Evolutionary conservation across 371 early-diverging fungal species (phyloP), one percentile per base, ranked within the genome.

Genomic region (Sporodiniella umbellata): DNA sequence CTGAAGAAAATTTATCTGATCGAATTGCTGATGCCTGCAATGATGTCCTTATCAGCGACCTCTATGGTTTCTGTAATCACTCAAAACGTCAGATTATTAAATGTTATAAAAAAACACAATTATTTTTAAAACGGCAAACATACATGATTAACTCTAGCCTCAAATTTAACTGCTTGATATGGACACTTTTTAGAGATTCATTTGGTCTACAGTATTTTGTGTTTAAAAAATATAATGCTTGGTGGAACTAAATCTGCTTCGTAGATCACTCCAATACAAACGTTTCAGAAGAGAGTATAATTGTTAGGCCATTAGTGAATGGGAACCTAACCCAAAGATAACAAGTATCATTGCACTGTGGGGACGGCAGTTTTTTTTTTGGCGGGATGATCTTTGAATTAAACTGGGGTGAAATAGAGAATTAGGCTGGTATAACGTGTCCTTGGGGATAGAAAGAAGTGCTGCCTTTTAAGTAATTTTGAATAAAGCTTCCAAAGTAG

Each of bases 1-100:
- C 37, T 45, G 46, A 53, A 45, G 53, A 53, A 30, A 51, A 53
- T 53, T 31, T 53, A 45, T 53, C 46, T 38, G 39, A 18, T 49
- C 30, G 40, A 50, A 50, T 50, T 50, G 42, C 50, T 48, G 39
- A 48, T 38, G 39, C 48, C 18, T 50, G 50, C 42, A 38, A 38
- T 48, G 38, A 48, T 48, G 39, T 51, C 3, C 54, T 45, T 14
- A 38, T 45, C 30, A 53, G 54, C 33, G 54, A 53, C 22, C 54
- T 53, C 28, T 46, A 46, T 28, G 54, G 47, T 31, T 53, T 53
- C 42, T 51, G 51, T 42, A 51, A 51, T 51, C 43, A 51, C 43
- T 42, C 51, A 25, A 51, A 51, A 42, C 51, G 51, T 33, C 51
- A 51, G 21, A 51, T 33, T 30, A 33, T 51, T 40, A 51, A 51